Conservation (phyloP, 2,329 filamentous ascomycete species). For the Teratosphaeriaceae sp. region DNA sequence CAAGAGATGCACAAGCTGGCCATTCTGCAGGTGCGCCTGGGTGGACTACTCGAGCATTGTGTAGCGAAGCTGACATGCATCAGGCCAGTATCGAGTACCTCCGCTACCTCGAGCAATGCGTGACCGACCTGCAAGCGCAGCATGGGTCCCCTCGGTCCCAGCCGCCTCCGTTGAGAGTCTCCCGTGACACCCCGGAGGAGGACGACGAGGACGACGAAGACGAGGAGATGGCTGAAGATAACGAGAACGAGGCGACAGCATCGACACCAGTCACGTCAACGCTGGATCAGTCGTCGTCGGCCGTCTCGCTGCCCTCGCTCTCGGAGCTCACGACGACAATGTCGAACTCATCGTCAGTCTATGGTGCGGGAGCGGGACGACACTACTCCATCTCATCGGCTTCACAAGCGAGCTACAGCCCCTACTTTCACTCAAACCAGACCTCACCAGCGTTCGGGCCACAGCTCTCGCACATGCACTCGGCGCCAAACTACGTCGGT, state of each 20-base stretch:
- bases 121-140: slow-evolving; percentile 66
- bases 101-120: slow-evolving; percentile 85
- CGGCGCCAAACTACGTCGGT: slow-evolving; percentile 13
- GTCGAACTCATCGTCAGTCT: slow-evolving; percentile 26
- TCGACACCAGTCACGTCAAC: slow-evolving; percentile 29
- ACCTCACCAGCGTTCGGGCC: slow-evolving; percentile 56
- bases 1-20: slow-evolving; percentile 97
- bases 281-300: slow-evolving; percentile 15
- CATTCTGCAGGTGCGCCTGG: slow-evolving; percentile 69
- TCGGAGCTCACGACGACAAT: slow-evolving; percentile 32
- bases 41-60: not conserved
- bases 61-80: slow-evolving; percentile 1
- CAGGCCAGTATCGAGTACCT: slow-evolving; percentile 96
- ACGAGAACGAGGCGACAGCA: slow-evolving; percentile 3
- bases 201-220: slow-evolving; percentile 33
- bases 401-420: slow-evolving; percentile 26
- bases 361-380: slow-evolving; percentile 19
- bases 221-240: slow-evolving; percentile 43
- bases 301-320: slow-evolving; percentile 34
- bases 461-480: slow-evolving; percentile 22
- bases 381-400: slow-evolving; percentile 36
- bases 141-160: slow-evolving; percentile 25
- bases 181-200: slow-evolving; percentile 27
- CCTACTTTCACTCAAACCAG: slow-evolving; percentile 40
- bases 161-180: slow-evolving; percentile 12